Evolutionary conservation across 768 basidiomycete species (phyloP), one percentile per base, ranked within the genome.

Genomic region (Podaxis mareebaensis): DNA sequence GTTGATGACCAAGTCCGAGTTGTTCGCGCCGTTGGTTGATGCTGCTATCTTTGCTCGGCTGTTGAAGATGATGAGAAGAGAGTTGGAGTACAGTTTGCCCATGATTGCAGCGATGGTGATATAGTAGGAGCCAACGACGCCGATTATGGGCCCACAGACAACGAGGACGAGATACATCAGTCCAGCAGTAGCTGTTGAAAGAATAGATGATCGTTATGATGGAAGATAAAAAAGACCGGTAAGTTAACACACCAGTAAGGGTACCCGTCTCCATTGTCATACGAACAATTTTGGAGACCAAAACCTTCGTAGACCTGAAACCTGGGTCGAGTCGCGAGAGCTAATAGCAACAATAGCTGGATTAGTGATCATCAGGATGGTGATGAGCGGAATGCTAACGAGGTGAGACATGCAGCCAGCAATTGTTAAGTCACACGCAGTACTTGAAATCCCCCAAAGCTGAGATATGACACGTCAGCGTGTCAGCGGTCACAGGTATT

Each of bases 181-280:
- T 20, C 75, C 75, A 5, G 74, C 72, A 2, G 71, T 68, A 12
- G 76, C 77, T 75, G 63, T 52, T 24, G 33, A 36, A 15, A 30
- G 36, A 3, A 39, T 20, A 40, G 15, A 54, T 30, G 13, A 55
- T 33, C 30, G 42, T 53, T 52, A 7, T 22, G 20, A 58, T 5
- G 13, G 26, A 11, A 17, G 13, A 17, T 15, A 8, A 22, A 48
- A 56, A 11, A 20, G 15, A 42, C 36, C 11, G 20, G 3, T 7
- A 17, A 40, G 26, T 51, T 30, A 28, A 51, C 36, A 28, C 28
- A 75, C 75, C 74, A 46, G 76, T 77, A 13, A 72, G 53, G 1
- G 69, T 57, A 8, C 77, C 76, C 2, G 77, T 78, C 64, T 78
- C 76, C 33, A 77, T 72, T 0, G 72, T 75, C 49, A 77, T 64